phyloP scores from a whole-genome alignment of 176 grass and related monocot genomes.

The Eleusine indica region DNA sequence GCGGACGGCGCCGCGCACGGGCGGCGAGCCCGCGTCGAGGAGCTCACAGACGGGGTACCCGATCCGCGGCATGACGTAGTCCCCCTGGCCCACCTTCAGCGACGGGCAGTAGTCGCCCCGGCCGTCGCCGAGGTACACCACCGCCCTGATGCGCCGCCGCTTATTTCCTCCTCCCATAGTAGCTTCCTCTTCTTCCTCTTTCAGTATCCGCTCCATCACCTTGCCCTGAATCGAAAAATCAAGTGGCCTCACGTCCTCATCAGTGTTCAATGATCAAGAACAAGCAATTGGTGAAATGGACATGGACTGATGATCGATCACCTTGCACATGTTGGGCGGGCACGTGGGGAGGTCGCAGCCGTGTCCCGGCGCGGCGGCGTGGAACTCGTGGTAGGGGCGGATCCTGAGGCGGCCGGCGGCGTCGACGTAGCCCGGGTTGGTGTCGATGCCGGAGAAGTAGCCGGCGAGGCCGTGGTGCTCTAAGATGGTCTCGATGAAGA shows the following conservation, averaged over 20 bases:
- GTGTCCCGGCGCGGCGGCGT: constrained; percentile 25
- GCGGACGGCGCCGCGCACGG: constrained; percentile 49
- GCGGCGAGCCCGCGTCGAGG: constrained; percentile 49
- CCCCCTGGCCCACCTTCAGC: constrained; percentile 52
- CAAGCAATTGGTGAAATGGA: background rate
- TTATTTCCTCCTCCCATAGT: background rate
- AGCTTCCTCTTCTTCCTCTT: constrained; percentile 31
- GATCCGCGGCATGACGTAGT: constrained; percentile 77
- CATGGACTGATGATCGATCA: background rate
- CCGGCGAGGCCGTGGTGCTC: constrained; percentile 69
- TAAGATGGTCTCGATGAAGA: constrained; percentile 72
- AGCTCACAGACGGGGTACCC: constrained; percentile 79
- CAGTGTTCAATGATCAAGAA: background rate
- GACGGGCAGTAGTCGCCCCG: constrained; percentile 84
- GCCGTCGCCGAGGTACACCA: constrained; percentile 84
- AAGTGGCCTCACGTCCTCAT: background rate
- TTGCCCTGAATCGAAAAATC: constrained; percentile 34
- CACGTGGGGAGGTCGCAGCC: constrained; percentile 67
- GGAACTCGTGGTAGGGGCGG: constrained; percentile 63
- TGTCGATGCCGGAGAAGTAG: constrained; percentile 71
- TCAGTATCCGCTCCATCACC: constrained; percentile 65
- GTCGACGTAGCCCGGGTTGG: constrained; percentile 66
- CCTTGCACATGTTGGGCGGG: constrained; percentile 99
- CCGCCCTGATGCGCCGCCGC: constrained; percentile 30
- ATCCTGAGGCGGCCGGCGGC: constrained; percentile 70